These are phyloP conservation scores for Candida gigantensis DNA, from an alignment of 1,139 yeast genomes.

Conservation along the genomic window DNA sequence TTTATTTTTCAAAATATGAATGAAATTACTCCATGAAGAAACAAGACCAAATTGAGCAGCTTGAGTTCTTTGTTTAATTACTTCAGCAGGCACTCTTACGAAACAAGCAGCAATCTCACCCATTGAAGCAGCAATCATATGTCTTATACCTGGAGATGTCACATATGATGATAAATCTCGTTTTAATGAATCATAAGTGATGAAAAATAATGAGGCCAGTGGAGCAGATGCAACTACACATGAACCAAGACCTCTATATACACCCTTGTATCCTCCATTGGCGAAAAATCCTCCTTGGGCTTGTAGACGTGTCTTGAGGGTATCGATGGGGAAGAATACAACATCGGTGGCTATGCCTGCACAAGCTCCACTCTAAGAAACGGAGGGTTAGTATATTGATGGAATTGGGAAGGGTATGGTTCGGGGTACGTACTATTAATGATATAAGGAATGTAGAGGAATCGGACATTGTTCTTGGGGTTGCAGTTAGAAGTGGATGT, in stretches of 20 bases:
- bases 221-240: conserved; percentile 97
- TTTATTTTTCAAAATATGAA: conserved; percentile 54
- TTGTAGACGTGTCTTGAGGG: conserved; percentile 88
- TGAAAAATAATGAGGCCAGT: conserved; percentile 82
- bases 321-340: conserved; percentile 94
- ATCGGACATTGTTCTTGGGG: conserved; percentile 5
- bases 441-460: conserved; percentile 13
- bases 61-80: conserved; percentile 92
- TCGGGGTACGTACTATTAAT: conserved; percentile 12
- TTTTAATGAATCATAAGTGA: conserved; percentile 83
- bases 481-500: too few species aligned
- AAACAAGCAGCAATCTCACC: conserved; percentile 94
- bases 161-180: conserved; percentile 36
- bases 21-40: conserved; percentile 65
- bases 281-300: conserved; percentile 91
- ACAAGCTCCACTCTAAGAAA: conserved; percentile 83
- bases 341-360: conserved; percentile 96
- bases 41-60: conserved; percentile 52
- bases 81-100: conserved; percentile 96
- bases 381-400: neutral
- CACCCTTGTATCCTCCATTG: conserved; percentile 92
- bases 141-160: conserved; percentile 48
- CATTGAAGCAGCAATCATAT: conserved; percentile 83
- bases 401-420: too few species aligned
- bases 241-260: conserved; percentile 89